Percentiles rank a stretch among this genome's conserved stretches.
These are phyloP conservation scores for Naegleria lovaniensis DNA, from an alignment of 208 protist genomes.

Conservation along the genomic window DNA sequence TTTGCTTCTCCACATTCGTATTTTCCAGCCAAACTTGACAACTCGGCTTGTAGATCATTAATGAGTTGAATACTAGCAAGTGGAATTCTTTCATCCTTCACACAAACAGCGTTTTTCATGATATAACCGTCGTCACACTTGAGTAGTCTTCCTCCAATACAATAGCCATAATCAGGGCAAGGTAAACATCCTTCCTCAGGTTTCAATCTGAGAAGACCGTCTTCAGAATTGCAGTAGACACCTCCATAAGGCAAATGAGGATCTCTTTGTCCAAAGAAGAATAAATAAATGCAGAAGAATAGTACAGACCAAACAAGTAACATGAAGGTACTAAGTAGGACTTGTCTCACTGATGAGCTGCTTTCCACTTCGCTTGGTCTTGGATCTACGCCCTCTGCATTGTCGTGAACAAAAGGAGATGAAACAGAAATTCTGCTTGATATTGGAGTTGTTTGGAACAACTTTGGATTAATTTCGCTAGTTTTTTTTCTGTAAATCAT, in stretches of 20 bases:
- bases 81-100: background rate
- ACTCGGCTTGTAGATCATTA: background rate
- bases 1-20: background rate
- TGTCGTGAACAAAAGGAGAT: background rate
- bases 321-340: background rate
- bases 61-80: background rate
- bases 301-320: background rate
- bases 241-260: background rate
- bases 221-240: background rate
- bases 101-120: constrained; percentile 10
- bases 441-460: background rate
- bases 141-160: background rate
- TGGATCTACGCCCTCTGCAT: background rate
- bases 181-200: background rate
- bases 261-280: background rate
- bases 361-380: background rate
- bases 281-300: background rate
- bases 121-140: background rate
- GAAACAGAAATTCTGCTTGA: background rate
- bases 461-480: background rate
- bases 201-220: background rate
- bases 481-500: background rate
- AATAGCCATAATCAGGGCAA: constrained; percentile 15
- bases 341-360: background rate
- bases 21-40: background rate